Base-by-base conservation (phyloP, 768 basidiomycete species). In the Crepidotus variabilis region DNA sequence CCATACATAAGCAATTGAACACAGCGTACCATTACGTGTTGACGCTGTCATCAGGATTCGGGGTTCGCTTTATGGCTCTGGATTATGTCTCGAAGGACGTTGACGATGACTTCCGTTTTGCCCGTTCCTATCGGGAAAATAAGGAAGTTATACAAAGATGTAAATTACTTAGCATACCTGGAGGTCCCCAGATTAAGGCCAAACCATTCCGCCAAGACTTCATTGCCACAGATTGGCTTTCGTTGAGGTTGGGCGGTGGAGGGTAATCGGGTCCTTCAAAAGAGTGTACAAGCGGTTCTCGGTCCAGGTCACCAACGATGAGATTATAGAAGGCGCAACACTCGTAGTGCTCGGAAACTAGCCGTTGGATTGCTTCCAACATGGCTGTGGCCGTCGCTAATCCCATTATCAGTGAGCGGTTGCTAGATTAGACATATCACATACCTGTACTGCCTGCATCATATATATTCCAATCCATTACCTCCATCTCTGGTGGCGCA, bases 41-140 rank as follows among this genome's bases (percentile, higher is more conserved):
- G 87, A 88, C 0, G 86, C 86, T 0, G 85, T 85, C 85, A 87
- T 85, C 22, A 87, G 71, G 22, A 88, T 81, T 61, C 80, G 84
- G 8, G 72, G 74, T 45, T 66, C 45, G 58, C 62, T 48, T 65
- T 62, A 59, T 58, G 56, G 28, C 60, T 62, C 54, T 67, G 65
- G 60, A 78, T 58, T 52, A 82, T 66, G 50, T 72, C 72, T 20
- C 72, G 70, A 14, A 87, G 72, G 24, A 87, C 84, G 58, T 84
- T 77, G 2, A 88, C 77, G 5, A 87, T 84, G 0, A 87, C 86
- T 0, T 85, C 87, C 0, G 86, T 87, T 66, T 88, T 88, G 34
- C 87, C 86, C 0, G 86, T 88, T 0, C 86, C 86, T 16, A 33
- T n/a, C n/a, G n/a, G n/a, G n/a, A n/a, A n/a, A n/a, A n/a, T n/a